Evolutionary conservation across 2,329 filamentous ascomycete genomes (phyloP), one percentile per base, ranked within the genome.

Genomic region (Pestalotiopsis sp.): DNA sequence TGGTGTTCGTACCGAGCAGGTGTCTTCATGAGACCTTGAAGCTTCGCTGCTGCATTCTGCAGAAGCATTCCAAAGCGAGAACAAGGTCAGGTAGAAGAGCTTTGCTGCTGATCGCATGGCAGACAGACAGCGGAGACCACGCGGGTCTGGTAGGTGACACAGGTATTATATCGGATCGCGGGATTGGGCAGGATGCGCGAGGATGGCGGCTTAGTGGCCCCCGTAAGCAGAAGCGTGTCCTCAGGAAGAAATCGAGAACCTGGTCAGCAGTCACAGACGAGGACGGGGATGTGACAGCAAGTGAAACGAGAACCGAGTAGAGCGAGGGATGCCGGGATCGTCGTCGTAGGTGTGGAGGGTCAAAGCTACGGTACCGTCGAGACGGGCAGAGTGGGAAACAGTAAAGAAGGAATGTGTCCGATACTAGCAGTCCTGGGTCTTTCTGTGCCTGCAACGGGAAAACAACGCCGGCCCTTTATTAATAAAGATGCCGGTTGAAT

Each of bases 41-140:
- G 78, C 75, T 38, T 69, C 66, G 67, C 72, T 78, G 72, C 82
- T 78, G 77, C 87, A 89, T 73, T 80, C 80, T 27, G 80, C 83
- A 58, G 83, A 80, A 58, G 83, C 76, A 45, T 81, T 82, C 86
- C 84, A 89, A 69, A 89, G 84, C 70, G 86, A 80, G 78, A 89
- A 88, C 69, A 89, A 77, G 40, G 84, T 84, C 70, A 89, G 82
- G 75, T 84, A 89, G 74, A 89, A 88, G 66, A 87, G 79, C 73
- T 83, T 84, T 72, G 83, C 82, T 52, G 86, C 86, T 73, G 85
- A 80, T 77, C 81, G 86, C 87, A 89, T 89, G 71, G 70, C 74
- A 74, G 69, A 36, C 57, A 59, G 57, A 36, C 57, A 59, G 40
- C 61, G 27, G 5, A 36, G 49, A 60, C 59, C 59, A 38, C 14